Evolutionary conservation across 139 green algal species (phyloP).

Genomic region (Coelastrella sp.): DNA sequence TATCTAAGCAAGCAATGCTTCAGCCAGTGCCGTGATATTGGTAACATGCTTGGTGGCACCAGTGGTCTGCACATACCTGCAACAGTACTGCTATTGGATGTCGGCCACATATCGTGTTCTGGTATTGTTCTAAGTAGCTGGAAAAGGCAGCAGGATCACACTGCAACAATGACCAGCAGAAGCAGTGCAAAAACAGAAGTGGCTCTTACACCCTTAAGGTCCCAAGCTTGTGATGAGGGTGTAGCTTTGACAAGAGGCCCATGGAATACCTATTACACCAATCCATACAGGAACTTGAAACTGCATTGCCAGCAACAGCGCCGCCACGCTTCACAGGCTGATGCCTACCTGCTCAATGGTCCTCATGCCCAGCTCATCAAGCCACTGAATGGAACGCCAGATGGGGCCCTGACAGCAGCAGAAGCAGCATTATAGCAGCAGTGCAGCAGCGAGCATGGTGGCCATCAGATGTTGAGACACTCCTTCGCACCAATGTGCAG

Average conservation of each 20-base stretch:
- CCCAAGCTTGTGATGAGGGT: not conserved
- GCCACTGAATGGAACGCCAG: slow-evolving; percentile 85
- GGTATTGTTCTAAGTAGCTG: slow-evolving; percentile 52
- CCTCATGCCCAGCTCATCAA: slow-evolving; percentile 90
- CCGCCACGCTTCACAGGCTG: not conserved
- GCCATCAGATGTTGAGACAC: not conserved
- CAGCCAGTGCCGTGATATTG: not conserved
- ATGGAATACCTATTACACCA: not conserved
- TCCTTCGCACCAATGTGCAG: no score
- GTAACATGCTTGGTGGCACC: not conserved
- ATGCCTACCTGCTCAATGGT: slow-evolving; percentile 80
- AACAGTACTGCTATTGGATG: slow-evolving; percentile 95
- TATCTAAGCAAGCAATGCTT: not conserved
- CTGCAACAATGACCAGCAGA: slow-evolving; percentile 46
- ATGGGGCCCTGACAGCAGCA: slow-evolving; percentile 78
- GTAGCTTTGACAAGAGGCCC: not conserved
- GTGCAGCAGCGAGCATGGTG: not conserved
- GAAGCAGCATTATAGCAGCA: not conserved
- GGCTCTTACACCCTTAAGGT: no score
- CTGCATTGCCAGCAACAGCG: not conserved
- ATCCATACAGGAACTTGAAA: no score
- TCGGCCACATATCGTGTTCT: slow-evolving; percentile 97
- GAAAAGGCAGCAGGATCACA: slow-evolving; percentile 65
- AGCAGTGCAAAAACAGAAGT: not conserved
- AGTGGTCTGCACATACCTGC: slow-evolving; percentile 63